Conservation (phyloP, 2,329 filamentous ascomycete species). For the Diaporthe citriasiana region DNA sequence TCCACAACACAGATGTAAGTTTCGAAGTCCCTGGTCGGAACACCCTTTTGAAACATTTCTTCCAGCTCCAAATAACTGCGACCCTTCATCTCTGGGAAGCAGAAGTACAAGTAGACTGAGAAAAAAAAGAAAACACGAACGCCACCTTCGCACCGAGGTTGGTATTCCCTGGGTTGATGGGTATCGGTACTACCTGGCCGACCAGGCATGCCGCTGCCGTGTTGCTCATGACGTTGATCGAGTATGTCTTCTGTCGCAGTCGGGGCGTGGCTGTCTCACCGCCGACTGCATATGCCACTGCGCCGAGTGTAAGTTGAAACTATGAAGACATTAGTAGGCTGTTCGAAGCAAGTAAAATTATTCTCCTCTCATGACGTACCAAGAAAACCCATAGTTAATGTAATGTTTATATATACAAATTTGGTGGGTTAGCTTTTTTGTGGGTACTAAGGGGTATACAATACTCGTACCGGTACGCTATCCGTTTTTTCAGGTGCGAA, state of each 20-base stretch:
- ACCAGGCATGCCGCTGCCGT: slow-evolving; percentile 50
- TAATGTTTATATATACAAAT: too few relatives aligned
- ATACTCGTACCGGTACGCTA: too few relatives aligned
- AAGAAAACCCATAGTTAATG: slow-evolving; percentile 20
- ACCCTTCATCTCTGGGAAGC: slow-evolving; percentile 46
- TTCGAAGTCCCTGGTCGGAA: slow-evolving; percentile 38
- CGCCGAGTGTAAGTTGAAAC: slow-evolving; percentile 44
- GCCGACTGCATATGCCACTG: slow-evolving; percentile 50
- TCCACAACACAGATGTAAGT: slow-evolving; percentile 5
- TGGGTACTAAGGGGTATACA: too few relatives aligned
- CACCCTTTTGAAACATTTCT: slow-evolving; percentile 44
- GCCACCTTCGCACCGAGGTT: slow-evolving; percentile 52
- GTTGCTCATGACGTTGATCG: slow-evolving; percentile 51
- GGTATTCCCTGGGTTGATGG: slow-evolving; percentile 50
- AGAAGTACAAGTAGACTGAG: slow-evolving; percentile 46
- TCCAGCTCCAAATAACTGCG: slow-evolving; percentile 44
- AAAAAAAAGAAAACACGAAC: slow-evolving; percentile 50
- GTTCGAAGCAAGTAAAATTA: background rate
- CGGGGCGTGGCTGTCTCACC: slow-evolving; percentile 50
- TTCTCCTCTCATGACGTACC: background rate
- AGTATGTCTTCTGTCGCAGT: slow-evolving; percentile 52
- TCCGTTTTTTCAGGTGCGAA: too few relatives aligned
- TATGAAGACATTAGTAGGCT: background rate
- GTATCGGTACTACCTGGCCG: slow-evolving; percentile 50
- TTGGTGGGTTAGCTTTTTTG: too few relatives aligned